Base-by-base conservation (phyloP, 805 yeast genomes). In the Starmerella roubikii region DNA sequence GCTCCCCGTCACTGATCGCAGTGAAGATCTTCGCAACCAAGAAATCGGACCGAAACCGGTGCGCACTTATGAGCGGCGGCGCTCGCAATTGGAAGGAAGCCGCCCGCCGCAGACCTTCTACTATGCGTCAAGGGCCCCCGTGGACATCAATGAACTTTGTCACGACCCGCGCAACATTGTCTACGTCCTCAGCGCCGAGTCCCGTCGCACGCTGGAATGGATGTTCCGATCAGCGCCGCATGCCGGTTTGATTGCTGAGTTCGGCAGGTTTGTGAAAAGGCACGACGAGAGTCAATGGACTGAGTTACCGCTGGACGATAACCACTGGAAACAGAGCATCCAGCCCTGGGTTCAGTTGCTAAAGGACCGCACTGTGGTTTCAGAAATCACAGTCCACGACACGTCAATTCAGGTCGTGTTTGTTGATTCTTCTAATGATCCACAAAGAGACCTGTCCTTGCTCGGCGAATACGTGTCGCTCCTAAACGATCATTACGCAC, bases 381-480 rank as follows among this genome's bases (percentile, higher is more conserved):
- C 91, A 0, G 71, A 71, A 47, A 68, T 78, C 34, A 78, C 77
- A 44, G 65, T 72, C 30, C 80, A 79, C 45, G 93, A 84, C 42
- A 76, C 88, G 30, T 74, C 83, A 29, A 66, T 88, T 32, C 68
- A 78, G 41, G 75, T 84, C 53, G 80, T 82, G 49, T 76, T 93
- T 2, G 67, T 66, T 36, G 33, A 44, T n/a, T 40, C 42, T 10
- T 74, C 71, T 32, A 62, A 66, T 22, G 39, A 27, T 21, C 43
- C 44, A 17, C 83, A 77, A 36, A 71, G 93, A 50, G 74, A 75
- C 37, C 58, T 69, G 23, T 67, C 76, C 34, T 68, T 77, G 16
- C 71, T 83, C 60, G 95, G 96, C 35, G 95, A 85, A 50, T 70
- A 79, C 40, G 76, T 86, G 34, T 76, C 86, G 19, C 85, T 84